A percentile compares a stretch with the other conserved stretches of the same genome.
phyloP scores from a whole-genome alignment of 2,329 filamentous ascomycete species.

The Celoporthe dispersa region DNA sequence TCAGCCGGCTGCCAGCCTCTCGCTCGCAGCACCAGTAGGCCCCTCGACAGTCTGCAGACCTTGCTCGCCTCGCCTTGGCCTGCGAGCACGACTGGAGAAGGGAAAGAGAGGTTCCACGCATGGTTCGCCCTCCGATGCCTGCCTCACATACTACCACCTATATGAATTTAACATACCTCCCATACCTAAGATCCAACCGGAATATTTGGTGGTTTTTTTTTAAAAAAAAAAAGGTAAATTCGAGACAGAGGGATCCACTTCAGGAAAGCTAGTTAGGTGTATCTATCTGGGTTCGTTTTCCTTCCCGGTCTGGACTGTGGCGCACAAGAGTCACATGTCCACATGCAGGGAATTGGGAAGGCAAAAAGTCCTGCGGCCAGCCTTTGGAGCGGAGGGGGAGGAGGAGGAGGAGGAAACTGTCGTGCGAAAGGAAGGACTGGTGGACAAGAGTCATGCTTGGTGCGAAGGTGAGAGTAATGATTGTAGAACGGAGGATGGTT shows the following conservation, averaged over 20 bases:
- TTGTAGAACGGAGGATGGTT: not conserved
- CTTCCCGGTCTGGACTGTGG: not conserved
- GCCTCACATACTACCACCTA: too few species aligned
- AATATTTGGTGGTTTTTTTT: too few species aligned
- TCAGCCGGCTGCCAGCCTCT: not conserved
- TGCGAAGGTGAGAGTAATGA: not conserved
- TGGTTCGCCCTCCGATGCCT: too few species aligned
- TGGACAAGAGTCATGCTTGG: not conserved
- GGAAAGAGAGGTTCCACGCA: too few species aligned
- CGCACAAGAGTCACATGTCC: not conserved
- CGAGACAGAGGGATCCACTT: too few species aligned
- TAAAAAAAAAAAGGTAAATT: too few species aligned
- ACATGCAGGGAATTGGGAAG: not conserved
- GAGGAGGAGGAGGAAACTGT: not conserved
- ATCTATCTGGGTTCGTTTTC: too few species aligned
- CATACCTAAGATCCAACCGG: too few species aligned
- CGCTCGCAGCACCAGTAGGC: not conserved
- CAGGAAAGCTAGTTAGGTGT: too few species aligned
- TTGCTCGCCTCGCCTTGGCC: too few species aligned
- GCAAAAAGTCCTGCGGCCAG: not conserved
- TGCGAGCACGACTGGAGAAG: too few species aligned
- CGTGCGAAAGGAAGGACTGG: not conserved
- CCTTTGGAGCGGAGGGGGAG: not conserved
- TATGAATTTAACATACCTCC: too few species aligned
- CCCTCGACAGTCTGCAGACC: not conserved